Evolutionary conservation across 2,329 filamentous ascomycete genomes (phyloP).

Genomic region (Claviceps maximensis): DNA sequence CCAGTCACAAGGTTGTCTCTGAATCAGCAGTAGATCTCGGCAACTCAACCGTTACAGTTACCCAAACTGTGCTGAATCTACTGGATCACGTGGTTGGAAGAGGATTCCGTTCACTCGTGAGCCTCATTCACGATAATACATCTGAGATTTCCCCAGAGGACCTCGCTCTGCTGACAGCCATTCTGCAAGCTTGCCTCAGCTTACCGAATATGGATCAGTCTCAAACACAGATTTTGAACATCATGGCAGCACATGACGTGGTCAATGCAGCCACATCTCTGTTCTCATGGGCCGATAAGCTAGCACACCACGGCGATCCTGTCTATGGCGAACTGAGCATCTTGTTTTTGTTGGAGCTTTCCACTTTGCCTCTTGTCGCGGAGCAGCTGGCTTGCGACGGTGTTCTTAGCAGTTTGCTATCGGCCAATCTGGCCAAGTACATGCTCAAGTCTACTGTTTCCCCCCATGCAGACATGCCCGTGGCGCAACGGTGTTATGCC

Average conservation of each 20-base stretch:
- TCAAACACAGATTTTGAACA: slow-evolving; percentile 56
- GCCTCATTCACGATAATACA: slow-evolving; percentile 66
- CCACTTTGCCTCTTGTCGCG: slow-evolving; percentile 64
- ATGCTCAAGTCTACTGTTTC: slow-evolving; percentile 60
- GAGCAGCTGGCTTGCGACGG: slow-evolving; percentile 85
- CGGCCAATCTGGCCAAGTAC: slow-evolving; percentile 65
- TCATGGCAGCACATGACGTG: slow-evolving; percentile 57
- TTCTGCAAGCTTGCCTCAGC: slow-evolving; percentile 71
- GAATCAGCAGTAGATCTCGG: slow-evolving; percentile 22
- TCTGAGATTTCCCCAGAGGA: slow-evolving; percentile 56
- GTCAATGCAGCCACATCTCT: slow-evolving; percentile 73
- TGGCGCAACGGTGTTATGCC: slow-evolving; percentile 61
- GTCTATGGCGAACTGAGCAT: slow-evolving; percentile 89
- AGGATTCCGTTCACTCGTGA: slow-evolving; percentile 71
- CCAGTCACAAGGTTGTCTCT: slow-evolving; percentile 16
- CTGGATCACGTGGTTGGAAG: slow-evolving; percentile 65
- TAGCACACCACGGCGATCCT: slow-evolving; percentile 67
- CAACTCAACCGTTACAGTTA: slow-evolving; percentile 30
- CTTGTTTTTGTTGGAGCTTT: slow-evolving; percentile 78
- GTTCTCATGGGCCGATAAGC: slow-evolving; percentile 85
- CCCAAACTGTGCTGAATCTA: slow-evolving; percentile 61
- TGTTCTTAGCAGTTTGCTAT: slow-evolving; percentile 64
- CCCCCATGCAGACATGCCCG: slow-evolving; percentile 61
- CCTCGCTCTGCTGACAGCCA: slow-evolving; percentile 73
- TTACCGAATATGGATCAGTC: slow-evolving; percentile 64